Conservation (phyloP, 306 rosid species). For the Datisca glomerata region DNA sequence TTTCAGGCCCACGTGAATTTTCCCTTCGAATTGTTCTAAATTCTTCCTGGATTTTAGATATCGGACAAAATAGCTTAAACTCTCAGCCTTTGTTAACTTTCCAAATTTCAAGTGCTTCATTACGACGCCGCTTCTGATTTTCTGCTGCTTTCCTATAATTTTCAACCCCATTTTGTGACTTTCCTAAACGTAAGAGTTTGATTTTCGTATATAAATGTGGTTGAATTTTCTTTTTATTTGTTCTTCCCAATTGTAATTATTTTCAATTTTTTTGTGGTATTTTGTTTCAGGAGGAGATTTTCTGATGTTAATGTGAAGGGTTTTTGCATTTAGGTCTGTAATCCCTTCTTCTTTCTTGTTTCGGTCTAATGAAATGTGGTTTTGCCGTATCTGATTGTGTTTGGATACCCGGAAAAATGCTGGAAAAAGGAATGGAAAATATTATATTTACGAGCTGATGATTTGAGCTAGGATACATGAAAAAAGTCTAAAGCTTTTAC, state of each 20-base stretch:
- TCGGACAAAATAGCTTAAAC: background rate
- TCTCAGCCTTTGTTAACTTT: background rate
- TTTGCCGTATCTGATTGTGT: background rate
- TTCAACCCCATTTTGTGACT: background rate
- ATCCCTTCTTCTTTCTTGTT: slow-evolving; percentile 17
- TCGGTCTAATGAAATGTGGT: too few relatives aligned
- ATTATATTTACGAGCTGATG: background rate
- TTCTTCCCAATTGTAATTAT: background rate
- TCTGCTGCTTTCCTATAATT: background rate
- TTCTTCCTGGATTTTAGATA: slow-evolving; percentile 8
- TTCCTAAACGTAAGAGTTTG: background rate
- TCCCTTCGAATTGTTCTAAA: slow-evolving; percentile 5
- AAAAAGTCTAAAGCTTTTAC: background rate
- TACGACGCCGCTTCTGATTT: background rate
- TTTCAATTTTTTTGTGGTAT: background rate
- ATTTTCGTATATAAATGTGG: background rate
- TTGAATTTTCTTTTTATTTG: slow-evolving; percentile 1
- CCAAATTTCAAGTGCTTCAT: background rate
- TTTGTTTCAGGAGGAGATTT: slow-evolving; percentile 26
- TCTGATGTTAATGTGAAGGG: slow-evolving; percentile 18
- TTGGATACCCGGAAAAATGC: background rate
- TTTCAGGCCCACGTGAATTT: slow-evolving; percentile 31
- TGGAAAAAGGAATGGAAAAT: background rate
- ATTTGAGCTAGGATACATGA: background rate
- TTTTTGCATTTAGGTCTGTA: slow-evolving; percentile 35